Percentiles rank a stretch among this genome's conserved stretches.
Conservation (phyloP, 768 basidiomycete species). For the Harrya chromipes region DNA sequence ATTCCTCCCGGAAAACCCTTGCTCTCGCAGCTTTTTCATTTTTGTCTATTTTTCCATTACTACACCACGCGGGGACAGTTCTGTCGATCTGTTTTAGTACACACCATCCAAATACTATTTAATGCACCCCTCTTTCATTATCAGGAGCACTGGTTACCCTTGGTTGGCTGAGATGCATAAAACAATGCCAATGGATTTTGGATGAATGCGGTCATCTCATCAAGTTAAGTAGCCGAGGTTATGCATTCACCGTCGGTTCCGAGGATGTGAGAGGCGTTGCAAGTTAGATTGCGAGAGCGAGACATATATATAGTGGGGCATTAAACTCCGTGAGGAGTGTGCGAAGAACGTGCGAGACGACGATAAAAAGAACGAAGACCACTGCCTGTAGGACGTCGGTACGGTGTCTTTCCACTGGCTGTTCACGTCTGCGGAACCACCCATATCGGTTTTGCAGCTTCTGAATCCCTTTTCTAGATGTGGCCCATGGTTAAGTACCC, state of each 20-base stretch:
- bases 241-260: not conserved
- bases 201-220: not conserved
- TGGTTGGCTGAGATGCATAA: not conserved
- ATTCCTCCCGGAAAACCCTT: not conserved
- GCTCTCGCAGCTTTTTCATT: not conserved
- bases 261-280: not conserved
- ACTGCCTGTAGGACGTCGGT: too few species aligned
- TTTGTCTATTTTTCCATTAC: not conserved
- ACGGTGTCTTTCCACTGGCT: not conserved
- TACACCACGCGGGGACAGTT: not conserved
- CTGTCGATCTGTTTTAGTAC: slow-evolving; percentile 1
- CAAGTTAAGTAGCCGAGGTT: too few species aligned
- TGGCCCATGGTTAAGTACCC: not conserved
- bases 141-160: not conserved
- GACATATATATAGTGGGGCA: not conserved
- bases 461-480: slow-evolving; percentile 23
- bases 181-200: not conserved
- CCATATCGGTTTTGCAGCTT: slow-evolving; percentile 34
- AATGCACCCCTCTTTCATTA: not conserved
- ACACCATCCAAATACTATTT: slow-evolving; percentile 2
- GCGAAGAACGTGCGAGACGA: not conserved
- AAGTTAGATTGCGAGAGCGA: not conserved
- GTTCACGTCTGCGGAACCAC: slow-evolving; percentile 24
- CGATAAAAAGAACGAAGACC: too few species aligned
- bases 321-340: not conserved